These are phyloP conservation scores for Kickxella alabastrina DNA, from an alignment of 192 early-diverging fungal species.

Conservation along the genomic window DNA sequence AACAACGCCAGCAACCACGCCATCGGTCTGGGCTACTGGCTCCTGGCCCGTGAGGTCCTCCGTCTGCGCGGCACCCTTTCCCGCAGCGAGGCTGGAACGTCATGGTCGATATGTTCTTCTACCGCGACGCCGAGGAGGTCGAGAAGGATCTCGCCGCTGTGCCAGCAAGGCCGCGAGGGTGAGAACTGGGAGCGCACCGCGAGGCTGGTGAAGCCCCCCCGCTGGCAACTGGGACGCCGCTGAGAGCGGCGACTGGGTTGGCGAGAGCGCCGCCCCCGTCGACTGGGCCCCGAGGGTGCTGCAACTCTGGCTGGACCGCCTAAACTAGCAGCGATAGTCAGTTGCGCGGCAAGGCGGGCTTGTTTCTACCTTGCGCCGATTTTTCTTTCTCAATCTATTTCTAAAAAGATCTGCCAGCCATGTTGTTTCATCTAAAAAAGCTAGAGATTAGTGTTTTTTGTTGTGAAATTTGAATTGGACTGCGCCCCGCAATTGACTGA, in stretches of 20 bases:
- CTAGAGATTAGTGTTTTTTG: too few relatives aligned
- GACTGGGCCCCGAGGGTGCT: too few relatives aligned
- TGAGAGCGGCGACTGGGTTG: constrained; percentile 62
- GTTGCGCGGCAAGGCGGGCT: neutral
- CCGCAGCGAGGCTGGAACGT: constrained; percentile 86
- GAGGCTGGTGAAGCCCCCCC: constrained; percentile 33
- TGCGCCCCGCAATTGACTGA: too few relatives aligned
- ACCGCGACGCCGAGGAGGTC: constrained; percentile 95
- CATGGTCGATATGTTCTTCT: constrained; percentile 99
- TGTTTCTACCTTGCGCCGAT: constrained; percentile 2
- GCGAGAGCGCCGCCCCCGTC: constrained; percentile 57
- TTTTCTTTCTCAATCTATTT: neutral
- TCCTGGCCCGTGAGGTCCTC: constrained; percentile 98
- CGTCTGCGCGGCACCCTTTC: constrained; percentile 92
- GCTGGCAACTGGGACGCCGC: constrained; percentile 49
- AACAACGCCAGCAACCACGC: constrained; percentile 99
- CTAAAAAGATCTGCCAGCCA: neutral
- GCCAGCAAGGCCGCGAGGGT: constrained; percentile 54
- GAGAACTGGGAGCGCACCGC: constrained; percentile 51
- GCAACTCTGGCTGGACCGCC: constrained; percentile 35
- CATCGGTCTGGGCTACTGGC: constrained; percentile 96
- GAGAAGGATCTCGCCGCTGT: constrained; percentile 86
- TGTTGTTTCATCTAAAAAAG: neutral
- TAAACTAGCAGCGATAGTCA: constrained; percentile 5
- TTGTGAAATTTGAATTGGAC: too few relatives aligned